Base-by-base conservation (phyloP, 2,329 filamentous ascomycete genomes). In the Fusarium nisikadoi region DNA sequence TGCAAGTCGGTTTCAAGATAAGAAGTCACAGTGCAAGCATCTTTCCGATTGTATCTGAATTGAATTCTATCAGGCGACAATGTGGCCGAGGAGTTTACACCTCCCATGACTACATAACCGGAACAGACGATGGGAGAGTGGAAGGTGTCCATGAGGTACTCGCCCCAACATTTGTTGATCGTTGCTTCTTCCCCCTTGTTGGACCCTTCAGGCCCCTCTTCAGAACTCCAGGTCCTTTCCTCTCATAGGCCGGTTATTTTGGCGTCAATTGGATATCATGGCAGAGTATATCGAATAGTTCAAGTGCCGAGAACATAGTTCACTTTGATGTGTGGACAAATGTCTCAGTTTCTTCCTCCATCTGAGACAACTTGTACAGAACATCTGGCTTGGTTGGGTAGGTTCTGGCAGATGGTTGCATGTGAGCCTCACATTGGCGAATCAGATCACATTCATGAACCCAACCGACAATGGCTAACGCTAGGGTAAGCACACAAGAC, bases 401-500 rank as follows among this genome's bases (percentile, higher is more conserved):
- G 62, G 53, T 42, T 62, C 25, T 55, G 41, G 47, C 41, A 54
- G 56, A 60, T 64, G 39, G 59, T 56, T 63, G 60, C 66, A 62
- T 67, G 31, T 73, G 38, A 58, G 49, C 65, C 35, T 47, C 41
- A 35, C 27, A 36, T 58, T 58, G 31, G 50, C 74, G 67, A 75
- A 68, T 75, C 57, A 60, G 52, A 39, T 47, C 25, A 53, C 43
- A 49, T 53, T 23, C 36, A 46, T 62, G 38, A 47, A 56, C 42
- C 59, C 50, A 39, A 57, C 45, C 65, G 49, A 72, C 36, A 38
- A 55, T 56, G 53, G 53, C 61, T 53, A 65, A 56, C 70, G 70
- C 63, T 75, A 76, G 52, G 62, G 53, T 60, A 76, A 68, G 68
- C 66, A 73, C 65, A 64, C 47, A 57, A 61, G 59, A 35, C 70